Percentiles rank a stretch among this genome's conserved stretches.
phyloP scores from a whole-genome alignment of 768 basidiomycete genomes.

The Vishniacozyma victoriae region DNA sequence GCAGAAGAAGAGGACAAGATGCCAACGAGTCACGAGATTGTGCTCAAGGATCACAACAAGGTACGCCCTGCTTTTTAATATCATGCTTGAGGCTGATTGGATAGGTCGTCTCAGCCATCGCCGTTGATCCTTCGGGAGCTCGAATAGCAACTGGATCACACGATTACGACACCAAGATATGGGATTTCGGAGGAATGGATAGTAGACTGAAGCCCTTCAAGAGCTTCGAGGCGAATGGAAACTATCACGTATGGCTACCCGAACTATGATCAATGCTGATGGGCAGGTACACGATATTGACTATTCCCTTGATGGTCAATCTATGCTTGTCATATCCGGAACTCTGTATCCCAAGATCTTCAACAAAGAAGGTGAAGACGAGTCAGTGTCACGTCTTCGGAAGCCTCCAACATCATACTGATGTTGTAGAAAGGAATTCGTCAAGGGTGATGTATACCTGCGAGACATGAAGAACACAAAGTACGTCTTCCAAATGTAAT shows the following conservation, averaged over 20 bases:
- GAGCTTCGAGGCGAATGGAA: slow-evolving; percentile 89
- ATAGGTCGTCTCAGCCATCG: slow-evolving; percentile 76
- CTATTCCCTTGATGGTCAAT: slow-evolving; percentile 79
- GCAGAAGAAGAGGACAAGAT: slow-evolving; percentile 54
- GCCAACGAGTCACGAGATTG: slow-evolving; percentile 83
- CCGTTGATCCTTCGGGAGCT: slow-evolving; percentile 90
- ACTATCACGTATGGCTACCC: slow-evolving; percentile 65
- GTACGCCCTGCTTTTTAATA: slow-evolving; percentile 21
- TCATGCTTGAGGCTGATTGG: neutral
- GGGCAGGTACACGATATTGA: slow-evolving; percentile 79
- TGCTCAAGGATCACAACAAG: slow-evolving; percentile 91
- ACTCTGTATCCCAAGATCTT: slow-evolving; percentile 82
- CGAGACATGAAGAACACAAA: slow-evolving; percentile 98
- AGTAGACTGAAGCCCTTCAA: slow-evolving; percentile 83
- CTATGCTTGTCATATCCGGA: slow-evolving; percentile 80
- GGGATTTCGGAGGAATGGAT: slow-evolving; percentile 99
- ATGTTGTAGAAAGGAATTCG: slow-evolving; percentile 47
- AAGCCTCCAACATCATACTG: slow-evolving; percentile 3
- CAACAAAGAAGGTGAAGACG: slow-evolving; percentile 85
- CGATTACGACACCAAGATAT: slow-evolving; percentile 96
- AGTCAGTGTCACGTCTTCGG: slow-evolving; percentile 52
- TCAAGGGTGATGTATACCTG: slow-evolving; percentile 97
- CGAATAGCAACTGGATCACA: slow-evolving; percentile 85
- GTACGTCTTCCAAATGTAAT: slow-evolving; percentile 53
- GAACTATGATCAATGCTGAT: slow-evolving; percentile 3